phyloP scores from a whole-genome alignment of 257 asterid species.

The Fraxinus excelsior region DNA sequence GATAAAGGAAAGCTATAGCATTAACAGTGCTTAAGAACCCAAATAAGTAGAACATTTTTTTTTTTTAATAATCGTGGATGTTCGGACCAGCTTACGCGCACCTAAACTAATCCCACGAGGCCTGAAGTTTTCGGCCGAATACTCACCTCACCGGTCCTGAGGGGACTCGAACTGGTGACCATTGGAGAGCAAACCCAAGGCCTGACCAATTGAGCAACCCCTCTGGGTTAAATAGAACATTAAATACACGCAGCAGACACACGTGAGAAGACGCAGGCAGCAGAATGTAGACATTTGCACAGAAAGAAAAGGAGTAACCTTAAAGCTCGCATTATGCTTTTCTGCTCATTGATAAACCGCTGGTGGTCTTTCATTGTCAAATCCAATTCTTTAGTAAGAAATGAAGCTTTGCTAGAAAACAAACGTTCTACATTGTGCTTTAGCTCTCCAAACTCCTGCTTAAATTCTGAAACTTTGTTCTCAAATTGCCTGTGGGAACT shows the following conservation, averaged over 20 bases:
- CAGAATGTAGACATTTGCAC: neutral
- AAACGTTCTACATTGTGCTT: conserved; percentile 72
- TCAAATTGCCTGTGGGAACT: conserved; percentile 91
- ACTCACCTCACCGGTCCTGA: no score
- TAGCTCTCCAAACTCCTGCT: conserved; percentile 85
- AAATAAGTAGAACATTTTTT: conserved; percentile 9
- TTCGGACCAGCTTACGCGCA: no score
- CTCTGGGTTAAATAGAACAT: no score
- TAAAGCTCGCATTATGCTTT: conserved; percentile 91
- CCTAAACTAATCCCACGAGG: no score
- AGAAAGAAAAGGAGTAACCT: conserved; percentile 52
- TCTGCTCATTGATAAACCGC: conserved; percentile 68
- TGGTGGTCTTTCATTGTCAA: conserved; percentile 69
- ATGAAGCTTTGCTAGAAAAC: conserved; percentile 71
- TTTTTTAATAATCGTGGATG: no score
- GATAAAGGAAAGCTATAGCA: neutral
- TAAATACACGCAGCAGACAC: neutral
- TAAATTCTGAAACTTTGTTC: conserved; percentile 80
- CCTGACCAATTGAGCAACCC: no score
- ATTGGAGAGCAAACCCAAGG: no score
- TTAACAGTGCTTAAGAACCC: conserved; percentile 4
- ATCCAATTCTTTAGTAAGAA: conserved; percentile 70
- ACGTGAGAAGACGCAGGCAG: neutral
- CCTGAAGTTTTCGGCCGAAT: no score
- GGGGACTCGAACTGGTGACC: no score